phyloP scores from a whole-genome alignment of 2,329 filamentous ascomycete genomes.

The Remersonia thermophila region DNA sequence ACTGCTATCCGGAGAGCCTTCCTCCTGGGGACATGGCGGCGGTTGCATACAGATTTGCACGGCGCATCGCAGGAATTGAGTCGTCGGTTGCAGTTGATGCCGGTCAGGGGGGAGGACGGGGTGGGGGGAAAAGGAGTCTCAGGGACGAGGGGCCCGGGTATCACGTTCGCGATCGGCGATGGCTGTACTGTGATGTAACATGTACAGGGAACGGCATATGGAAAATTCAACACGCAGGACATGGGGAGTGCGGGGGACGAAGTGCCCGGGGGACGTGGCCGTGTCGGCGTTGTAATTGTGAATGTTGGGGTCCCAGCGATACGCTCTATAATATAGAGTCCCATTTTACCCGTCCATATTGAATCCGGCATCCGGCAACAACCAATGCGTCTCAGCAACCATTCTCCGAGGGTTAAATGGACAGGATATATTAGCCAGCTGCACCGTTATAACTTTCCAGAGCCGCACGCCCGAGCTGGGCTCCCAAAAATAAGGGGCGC shows the following conservation, averaged over 20 bases:
- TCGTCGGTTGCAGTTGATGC: no score
- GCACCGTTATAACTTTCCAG: conserved; percentile 11
- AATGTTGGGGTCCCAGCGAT: no score
- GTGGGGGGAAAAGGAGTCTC: no score
- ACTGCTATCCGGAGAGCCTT: conserved; percentile 11
- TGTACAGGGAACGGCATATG: conserved; percentile 6
- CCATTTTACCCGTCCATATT: conserved; percentile 19
- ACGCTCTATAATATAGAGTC: no score
- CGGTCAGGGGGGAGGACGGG: no score
- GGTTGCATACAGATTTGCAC: background rate
- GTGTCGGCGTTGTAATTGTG: background rate
- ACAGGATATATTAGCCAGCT: conserved; percentile 14
- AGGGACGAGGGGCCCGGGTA: background rate
- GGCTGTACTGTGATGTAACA: background rate
- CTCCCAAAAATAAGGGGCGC: conserved; percentile 1
- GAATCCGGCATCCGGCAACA: conserved; percentile 3
- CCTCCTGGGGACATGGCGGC: conserved; percentile 5
- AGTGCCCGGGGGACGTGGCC: background rate
- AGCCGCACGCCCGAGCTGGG: conserved; percentile 14
- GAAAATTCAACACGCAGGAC: conserved; percentile 1
- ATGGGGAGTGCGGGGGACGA: conserved; percentile 9
- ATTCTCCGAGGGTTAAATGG: conserved; percentile 17
- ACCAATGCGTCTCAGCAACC: conserved; percentile 6
- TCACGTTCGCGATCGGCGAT: background rate
- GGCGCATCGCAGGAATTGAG: background rate